Conservation (phyloP, 495 filamentous ascomycete species). For the Neurospora sp. region DNA sequence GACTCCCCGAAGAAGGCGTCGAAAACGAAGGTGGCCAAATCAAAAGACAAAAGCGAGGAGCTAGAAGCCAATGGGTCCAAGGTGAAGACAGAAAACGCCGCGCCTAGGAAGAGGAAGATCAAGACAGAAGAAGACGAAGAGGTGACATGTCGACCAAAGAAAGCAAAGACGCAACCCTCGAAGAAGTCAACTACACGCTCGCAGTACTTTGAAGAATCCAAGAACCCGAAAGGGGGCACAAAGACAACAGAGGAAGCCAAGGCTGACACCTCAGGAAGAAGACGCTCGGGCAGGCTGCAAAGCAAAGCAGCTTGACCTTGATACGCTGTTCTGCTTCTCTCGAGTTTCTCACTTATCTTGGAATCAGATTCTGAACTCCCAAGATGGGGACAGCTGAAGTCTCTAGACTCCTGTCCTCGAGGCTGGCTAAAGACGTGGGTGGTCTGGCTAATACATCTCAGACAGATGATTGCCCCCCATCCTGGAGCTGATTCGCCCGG, state of each 20-base stretch:
- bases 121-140: not conserved
- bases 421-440: not conserved
- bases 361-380: not conserved
- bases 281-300: conserved; percentile 28
- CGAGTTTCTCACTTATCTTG: not conserved
- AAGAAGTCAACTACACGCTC: conserved; percentile 18
- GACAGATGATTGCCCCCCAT: not conserved
- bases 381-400: not conserved
- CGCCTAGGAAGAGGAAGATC: conserved; percentile 3
- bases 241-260: not conserved
- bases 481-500: not conserved
- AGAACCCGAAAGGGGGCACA: conserved; percentile 6
- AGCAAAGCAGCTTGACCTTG: conserved; percentile 1
- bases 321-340: not conserved
- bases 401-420: not conserved
- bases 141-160: not conserved
- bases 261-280: conserved; percentile 10
- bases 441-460: not conserved
- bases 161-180: conserved; percentile 7
- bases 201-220: conserved; percentile 1
- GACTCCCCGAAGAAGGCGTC: conserved; percentile 17
- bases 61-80: conserved; percentile 3
- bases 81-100: conserved; percentile 3
- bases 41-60: not conserved
- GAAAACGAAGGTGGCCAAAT: conserved; percentile 10